These are phyloP conservation scores for Colletotrichum sp. DNA, from an alignment of 2,329 filamentous ascomycete species.

Conservation along the genomic window DNA sequence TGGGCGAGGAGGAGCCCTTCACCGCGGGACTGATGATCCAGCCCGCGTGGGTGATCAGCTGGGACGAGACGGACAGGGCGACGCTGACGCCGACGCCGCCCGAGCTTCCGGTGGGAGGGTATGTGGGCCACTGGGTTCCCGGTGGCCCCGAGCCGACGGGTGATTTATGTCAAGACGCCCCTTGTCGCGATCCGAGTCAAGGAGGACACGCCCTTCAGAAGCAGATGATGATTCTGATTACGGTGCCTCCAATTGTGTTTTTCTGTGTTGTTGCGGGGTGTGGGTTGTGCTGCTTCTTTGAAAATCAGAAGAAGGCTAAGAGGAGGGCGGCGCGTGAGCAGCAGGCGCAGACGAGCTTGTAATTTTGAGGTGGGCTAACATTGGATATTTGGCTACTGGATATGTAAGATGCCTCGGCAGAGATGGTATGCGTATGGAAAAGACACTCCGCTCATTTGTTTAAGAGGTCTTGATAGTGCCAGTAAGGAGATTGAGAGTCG, in stretches of 20 bases:
- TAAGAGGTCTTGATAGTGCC: too few species aligned
- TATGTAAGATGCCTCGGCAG: too few species aligned
- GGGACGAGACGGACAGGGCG: not conserved
- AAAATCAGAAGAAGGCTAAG: not conserved
- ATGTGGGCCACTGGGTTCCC: not conserved
- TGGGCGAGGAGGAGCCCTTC: not conserved
- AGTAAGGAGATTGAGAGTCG: too few species aligned
- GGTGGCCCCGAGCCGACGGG: not conserved
- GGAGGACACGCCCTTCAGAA: not conserved
- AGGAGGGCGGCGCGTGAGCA: not conserved
- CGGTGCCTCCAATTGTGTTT: not conserved
- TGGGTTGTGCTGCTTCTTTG: not conserved
- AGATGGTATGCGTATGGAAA: too few species aligned
- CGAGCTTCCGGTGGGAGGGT: not conserved
- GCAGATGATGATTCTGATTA: not conserved
- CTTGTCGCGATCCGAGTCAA: not conserved
- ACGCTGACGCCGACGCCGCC: not conserved
- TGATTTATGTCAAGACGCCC: not conserved
- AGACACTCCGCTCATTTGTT: too few species aligned
- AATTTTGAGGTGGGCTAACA: not conserved
- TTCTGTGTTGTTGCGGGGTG: not conserved
- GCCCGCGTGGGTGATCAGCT: not conserved
- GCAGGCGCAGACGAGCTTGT: not conserved
- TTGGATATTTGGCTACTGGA: too few species aligned
- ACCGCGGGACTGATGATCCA: not conserved